These are phyloP conservation scores for Panus rudis DNA, from an alignment of 768 basidiomycete species.

Conservation along the genomic window DNA sequence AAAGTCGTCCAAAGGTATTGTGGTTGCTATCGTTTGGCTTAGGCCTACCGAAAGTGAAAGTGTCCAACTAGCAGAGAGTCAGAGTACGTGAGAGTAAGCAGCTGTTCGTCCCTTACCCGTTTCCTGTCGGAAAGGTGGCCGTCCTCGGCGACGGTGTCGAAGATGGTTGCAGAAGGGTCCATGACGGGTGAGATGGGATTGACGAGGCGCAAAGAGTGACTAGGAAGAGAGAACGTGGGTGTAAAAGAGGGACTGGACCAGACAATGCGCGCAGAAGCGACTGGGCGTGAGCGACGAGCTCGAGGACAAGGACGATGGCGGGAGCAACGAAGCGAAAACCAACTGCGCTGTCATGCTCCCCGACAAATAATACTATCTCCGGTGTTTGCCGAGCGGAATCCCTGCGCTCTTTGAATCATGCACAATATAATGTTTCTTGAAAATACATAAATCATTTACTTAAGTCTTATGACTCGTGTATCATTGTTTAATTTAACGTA, in stretches of 20 bases:
- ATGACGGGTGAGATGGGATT: constrained; percentile 24
- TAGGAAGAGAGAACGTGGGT: background rate
- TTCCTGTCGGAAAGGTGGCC: constrained; percentile 32
- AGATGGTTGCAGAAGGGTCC: constrained; percentile 30
- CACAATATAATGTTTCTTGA: too few species aligned
- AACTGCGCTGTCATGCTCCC: constrained; percentile 8
- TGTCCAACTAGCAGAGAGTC: constrained; percentile 46
- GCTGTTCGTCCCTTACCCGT: constrained; percentile 27
- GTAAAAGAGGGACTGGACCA: constrained; percentile 34
- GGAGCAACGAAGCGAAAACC: constrained; percentile 17
- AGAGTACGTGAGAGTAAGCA: background rate
- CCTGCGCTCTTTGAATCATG: too few species aligned
- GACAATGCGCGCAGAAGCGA: constrained; percentile 11
- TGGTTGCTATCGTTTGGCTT: constrained; percentile 28
- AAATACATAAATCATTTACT: too few species aligned
- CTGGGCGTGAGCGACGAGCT: constrained; percentile 4
- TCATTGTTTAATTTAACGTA: too few species aligned
- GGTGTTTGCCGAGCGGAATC: constrained; percentile 9
- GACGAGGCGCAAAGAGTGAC: constrained; percentile 29
- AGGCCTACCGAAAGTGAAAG: constrained; percentile 57
- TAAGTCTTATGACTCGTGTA: too few species aligned
- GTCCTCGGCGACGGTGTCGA: constrained; percentile 25
- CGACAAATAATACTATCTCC: constrained; percentile 9
- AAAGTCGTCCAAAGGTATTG: constrained; percentile 32
- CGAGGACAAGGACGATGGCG: constrained; percentile 19